A percentile compares a stretch with the other conserved stretches of the same genome.
Conservation (phyloP, 192 early-diverging fungal species). For the Obelidium mucronatum region DNA sequence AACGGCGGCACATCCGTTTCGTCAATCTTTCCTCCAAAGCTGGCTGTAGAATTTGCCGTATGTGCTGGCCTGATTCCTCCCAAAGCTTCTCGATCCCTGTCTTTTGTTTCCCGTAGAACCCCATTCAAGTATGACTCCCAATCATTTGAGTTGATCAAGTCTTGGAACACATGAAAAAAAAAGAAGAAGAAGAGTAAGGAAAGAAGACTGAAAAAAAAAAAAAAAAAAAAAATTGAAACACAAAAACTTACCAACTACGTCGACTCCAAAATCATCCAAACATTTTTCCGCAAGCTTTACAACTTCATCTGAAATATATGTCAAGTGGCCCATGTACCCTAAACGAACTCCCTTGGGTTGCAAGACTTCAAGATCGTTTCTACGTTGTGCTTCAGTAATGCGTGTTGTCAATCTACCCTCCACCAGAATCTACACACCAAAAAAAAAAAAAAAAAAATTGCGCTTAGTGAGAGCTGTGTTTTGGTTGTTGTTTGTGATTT, state of each 20-base stretch:
- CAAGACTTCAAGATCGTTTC: constrained; percentile 80
- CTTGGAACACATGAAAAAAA: constrained; percentile 32
- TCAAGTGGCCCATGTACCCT: constrained; percentile 99
- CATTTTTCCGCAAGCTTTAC: constrained; percentile 87
- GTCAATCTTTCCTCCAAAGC: constrained; percentile 35
- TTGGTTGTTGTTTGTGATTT: no score
- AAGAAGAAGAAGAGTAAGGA: background rate
- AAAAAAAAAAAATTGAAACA: no score
- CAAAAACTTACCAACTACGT: constrained; percentile 52
- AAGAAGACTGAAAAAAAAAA: background rate
- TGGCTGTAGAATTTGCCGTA: constrained; percentile 15
- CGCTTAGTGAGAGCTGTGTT: no score
- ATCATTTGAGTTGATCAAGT: constrained; percentile 50
- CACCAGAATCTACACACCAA: constrained; percentile 67
- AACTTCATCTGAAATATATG: constrained; percentile 96
- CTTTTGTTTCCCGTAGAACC: constrained; percentile 58
- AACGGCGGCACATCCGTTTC: constrained; percentile 46
- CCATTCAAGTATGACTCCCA: constrained; percentile 62
- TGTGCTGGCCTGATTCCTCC: constrained; percentile 62
- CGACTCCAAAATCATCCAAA: constrained; percentile 49
- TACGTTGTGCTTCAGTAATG: constrained; percentile 85
- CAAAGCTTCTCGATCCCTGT: constrained; percentile 60
- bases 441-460: constrained; percentile 14
- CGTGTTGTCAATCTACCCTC: constrained; percentile 87
- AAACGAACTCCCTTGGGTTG: constrained; percentile 88